A percentile compares a stretch with the other conserved stretches of the same genome.
These are phyloP conservation scores for Eucalyptus dawsonii DNA, from an alignment of 345 rosid genomes.

Conservation along the genomic window DNA sequence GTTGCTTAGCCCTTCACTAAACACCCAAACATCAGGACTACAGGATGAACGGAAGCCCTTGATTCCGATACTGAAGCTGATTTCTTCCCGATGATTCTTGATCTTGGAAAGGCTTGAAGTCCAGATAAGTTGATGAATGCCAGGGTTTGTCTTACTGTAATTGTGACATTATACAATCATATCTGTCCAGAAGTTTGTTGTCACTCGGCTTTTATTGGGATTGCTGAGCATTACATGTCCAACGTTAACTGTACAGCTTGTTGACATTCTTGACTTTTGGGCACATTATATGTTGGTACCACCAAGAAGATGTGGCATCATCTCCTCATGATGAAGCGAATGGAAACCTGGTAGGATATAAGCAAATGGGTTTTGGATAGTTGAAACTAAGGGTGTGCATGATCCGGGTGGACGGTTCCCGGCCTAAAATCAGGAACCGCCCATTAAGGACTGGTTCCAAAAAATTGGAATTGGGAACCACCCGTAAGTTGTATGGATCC, in stretches of 20 bases:
- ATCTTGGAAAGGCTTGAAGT: background rate
- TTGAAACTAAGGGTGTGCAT: background rate
- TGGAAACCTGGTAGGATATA: background rate
- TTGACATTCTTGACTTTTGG: background rate
- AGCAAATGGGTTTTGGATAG: background rate
- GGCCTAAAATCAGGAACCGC: rapidly evolving
- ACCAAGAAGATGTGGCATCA: background rate
- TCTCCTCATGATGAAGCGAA: background rate
- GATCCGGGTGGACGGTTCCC: too few relatives aligned
- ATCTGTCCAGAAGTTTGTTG: background rate
- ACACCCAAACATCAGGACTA: background rate
- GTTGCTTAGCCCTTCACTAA: background rate
- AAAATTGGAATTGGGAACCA: too few relatives aligned
- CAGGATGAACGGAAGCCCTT: background rate
- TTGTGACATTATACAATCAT: background rate
- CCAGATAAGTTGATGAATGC: background rate
- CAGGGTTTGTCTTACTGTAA: background rate
- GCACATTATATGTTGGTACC: background rate
- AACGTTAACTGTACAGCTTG: background rate
- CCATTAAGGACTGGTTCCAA: rapidly evolving
- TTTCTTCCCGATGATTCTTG: background rate
- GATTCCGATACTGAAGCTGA: background rate
- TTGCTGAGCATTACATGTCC: background rate
- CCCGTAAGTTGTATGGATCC: too few relatives aligned
- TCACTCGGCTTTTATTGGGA: background rate